A percentile compares a stretch with the other conserved stretches of the same genome.
Conservation (phyloP, 2,329 filamentous ascomycete genomes). For the Aspergillus latus region DNA sequence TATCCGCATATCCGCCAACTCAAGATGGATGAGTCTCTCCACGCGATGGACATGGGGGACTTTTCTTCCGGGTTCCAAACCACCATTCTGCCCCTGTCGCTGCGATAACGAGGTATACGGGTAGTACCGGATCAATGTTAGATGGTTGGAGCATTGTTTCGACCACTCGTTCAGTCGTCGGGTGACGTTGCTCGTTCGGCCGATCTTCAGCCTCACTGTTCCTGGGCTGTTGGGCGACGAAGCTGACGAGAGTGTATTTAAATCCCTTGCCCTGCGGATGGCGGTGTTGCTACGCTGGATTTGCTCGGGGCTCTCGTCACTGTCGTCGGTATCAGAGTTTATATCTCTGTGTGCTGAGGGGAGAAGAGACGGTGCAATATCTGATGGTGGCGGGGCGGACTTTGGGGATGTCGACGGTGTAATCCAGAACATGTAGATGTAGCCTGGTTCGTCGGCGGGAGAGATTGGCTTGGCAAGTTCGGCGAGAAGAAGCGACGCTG, state of each 20-base stretch:
- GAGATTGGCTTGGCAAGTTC: slow-evolving; percentile 78
- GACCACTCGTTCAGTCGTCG: slow-evolving; percentile 90
- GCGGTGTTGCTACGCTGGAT: slow-evolving; percentile 39
- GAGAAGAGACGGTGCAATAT: slow-evolving; percentile 61
- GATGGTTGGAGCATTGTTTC: slow-evolving; percentile 84
- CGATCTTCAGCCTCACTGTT: slow-evolving; percentile 67
- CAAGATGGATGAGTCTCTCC: slow-evolving; percentile 85
- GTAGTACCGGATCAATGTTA: slow-evolving; percentile 88
- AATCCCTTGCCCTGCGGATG: slow-evolving; percentile 37
- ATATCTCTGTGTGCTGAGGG: slow-evolving; percentile 39
- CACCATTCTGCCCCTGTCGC: slow-evolving; percentile 11
- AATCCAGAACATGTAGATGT: slow-evolving; percentile 99
- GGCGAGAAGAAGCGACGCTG: slow-evolving; percentile 67
- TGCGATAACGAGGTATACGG: slow-evolving; percentile 59
- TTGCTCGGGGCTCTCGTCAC: slow-evolving; percentile 27
- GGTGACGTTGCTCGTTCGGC: slow-evolving; percentile 77
- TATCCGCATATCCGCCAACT: slow-evolving; percentile 64
- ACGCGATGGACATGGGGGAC: slow-evolving; percentile 84
- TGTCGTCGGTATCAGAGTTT: neutral
- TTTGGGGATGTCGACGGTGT: slow-evolving; percentile 62
- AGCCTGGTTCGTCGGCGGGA: slow-evolving; percentile 74
- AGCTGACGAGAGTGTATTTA: slow-evolving; percentile 32
- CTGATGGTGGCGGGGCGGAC: slow-evolving; percentile 54
- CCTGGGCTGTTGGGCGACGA: slow-evolving; percentile 44
- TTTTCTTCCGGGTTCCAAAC: slow-evolving; percentile 54